A percentile compares a stretch with the other conserved stretches of the same genome.
phyloP scores from a whole-genome alignment of 495 filamentous ascomycete species.

The Apiosordaria backusii region DNA sequence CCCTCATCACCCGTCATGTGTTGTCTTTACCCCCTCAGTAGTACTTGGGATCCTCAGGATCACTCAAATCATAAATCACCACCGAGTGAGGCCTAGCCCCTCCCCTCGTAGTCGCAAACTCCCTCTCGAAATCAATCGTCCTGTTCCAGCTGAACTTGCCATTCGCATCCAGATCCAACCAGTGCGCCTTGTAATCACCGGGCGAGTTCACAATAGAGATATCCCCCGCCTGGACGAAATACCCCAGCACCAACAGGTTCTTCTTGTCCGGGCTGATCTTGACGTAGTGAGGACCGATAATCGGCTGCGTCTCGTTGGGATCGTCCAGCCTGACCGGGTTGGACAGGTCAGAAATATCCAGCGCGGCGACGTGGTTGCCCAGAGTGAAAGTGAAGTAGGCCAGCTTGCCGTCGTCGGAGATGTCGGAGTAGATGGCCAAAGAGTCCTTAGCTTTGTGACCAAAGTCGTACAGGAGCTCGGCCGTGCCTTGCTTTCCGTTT shows the following conservation, averaged over 20 bases:
- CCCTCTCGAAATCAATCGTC: conserved; percentile 52
- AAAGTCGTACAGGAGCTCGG: conserved; percentile 57
- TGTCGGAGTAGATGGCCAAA: conserved; percentile 60
- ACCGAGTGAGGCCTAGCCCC: conserved; percentile 58
- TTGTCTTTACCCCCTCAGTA: conserved; percentile 28
- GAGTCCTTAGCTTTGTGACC: conserved; percentile 54
- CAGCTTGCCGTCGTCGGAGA: conserved; percentile 56
- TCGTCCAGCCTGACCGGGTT: conserved; percentile 59
- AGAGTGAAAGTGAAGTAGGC: conserved; percentile 60
- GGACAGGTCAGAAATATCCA: conserved; percentile 59
- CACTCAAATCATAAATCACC: conserved; percentile 58
- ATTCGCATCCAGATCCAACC: conserved; percentile 55
- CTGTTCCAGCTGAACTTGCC: conserved; percentile 56
- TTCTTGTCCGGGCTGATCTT: conserved; percentile 63
- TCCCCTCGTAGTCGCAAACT: conserved; percentile 49
- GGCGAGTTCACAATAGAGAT: conserved; percentile 62
- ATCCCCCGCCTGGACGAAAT: conserved; percentile 62
- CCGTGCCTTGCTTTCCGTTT: conserved; percentile 53
- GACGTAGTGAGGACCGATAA: conserved; percentile 60
- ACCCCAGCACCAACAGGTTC: conserved; percentile 60
- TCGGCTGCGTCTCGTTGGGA: conserved; percentile 55
- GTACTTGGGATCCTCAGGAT: conserved; percentile 41
- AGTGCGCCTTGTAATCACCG: conserved; percentile 59
- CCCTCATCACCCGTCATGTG: not conserved
- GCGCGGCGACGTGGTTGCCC: conserved; percentile 60